Evolutionary conservation across 768 basidiomycete species (phyloP).

Genomic region (Pisolithus marmoratus): DNA sequence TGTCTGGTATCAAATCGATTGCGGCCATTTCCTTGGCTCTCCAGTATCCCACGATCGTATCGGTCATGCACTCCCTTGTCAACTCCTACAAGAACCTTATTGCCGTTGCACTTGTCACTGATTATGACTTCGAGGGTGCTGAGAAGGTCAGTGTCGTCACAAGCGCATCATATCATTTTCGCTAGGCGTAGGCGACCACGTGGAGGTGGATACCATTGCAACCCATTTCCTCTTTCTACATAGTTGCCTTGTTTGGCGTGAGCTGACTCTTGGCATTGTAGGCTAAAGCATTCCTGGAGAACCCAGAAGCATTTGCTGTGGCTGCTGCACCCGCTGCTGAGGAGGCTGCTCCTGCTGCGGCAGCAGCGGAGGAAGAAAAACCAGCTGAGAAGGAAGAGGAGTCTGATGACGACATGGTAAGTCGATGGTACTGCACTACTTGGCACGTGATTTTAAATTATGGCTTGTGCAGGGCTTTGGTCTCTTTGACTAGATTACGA

Average conservation of each 20-base stretch:
- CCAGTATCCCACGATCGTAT: slow-evolving; percentile 94
- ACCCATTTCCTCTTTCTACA: neutral
- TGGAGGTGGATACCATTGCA: neutral
- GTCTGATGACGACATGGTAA: slow-evolving; percentile 85
- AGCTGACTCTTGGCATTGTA: slow-evolving; percentile 31
- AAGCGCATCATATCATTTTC: slow-evolving; percentile 29
- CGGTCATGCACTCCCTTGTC: slow-evolving; percentile 91
- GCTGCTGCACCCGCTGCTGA: slow-evolving; percentile 62
- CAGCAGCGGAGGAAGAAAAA: slow-evolving; percentile 59
- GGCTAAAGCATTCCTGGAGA: slow-evolving; percentile 95
- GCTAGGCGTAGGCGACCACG: too few relatives aligned
- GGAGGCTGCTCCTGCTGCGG: slow-evolving; percentile 49
- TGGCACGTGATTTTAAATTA: neutral
- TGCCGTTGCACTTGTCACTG: slow-evolving; percentile 82
- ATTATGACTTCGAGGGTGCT: slow-evolving; percentile 90
- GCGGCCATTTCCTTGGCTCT: slow-evolving; percentile 94
- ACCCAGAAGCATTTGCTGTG: slow-evolving; percentile 95
- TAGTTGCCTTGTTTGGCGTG: slow-evolving; percentile 7
- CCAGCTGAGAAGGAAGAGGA: slow-evolving; percentile 82
- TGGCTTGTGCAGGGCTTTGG: slow-evolving; percentile 69
- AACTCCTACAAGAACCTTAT: slow-evolving; percentile 99
- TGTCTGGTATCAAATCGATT: slow-evolving; percentile 90
- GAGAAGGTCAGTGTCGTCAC: slow-evolving; percentile 65
- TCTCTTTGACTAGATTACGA: slow-evolving; percentile 71
- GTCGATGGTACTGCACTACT: slow-evolving; percentile 10